Percentiles rank a stretch among this genome's conserved stretches.
These are phyloP conservation scores for Chrysoporthe austroafricana DNA, from an alignment of 2,329 filamentous ascomycete genomes.

Conservation along the genomic window DNA sequence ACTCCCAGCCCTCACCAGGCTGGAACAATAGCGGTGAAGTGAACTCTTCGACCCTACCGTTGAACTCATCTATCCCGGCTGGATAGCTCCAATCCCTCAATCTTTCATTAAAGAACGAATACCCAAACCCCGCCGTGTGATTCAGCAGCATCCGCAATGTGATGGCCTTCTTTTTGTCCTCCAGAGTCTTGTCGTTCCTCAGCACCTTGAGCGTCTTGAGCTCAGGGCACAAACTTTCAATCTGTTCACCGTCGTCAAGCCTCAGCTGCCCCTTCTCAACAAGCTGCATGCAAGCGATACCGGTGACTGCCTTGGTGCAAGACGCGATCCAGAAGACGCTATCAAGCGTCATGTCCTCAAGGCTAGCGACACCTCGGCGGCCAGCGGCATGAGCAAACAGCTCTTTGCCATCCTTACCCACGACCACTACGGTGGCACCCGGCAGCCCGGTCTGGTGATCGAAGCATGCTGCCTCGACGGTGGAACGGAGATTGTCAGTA, in stretches of 20 bases:
- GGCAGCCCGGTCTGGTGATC: constrained; percentile 47
- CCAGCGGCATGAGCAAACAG: constrained; percentile 54
- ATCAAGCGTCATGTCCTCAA: constrained; percentile 42
- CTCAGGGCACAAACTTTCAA: constrained; percentile 49
- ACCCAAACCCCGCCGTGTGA: constrained; percentile 62
- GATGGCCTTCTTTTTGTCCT: constrained; percentile 52
- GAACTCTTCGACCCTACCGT: constrained; percentile 55
- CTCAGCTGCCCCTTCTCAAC: constrained; percentile 44
- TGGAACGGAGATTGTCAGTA: constrained; percentile 31
- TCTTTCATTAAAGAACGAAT: constrained; percentile 56
- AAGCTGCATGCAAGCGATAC: constrained; percentile 59
- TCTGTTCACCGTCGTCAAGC: constrained; percentile 30
- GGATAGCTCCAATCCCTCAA: constrained; percentile 53
- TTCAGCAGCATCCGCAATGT: constrained; percentile 62
- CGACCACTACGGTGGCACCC: constrained; percentile 48
- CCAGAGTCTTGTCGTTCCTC: constrained; percentile 41
- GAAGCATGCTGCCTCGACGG: constrained; percentile 43
- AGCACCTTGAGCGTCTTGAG: constrained; percentile 52
- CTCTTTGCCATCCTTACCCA: constrained; percentile 52
- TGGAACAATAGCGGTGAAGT: constrained; percentile 62
- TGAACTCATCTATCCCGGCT: constrained; percentile 60
- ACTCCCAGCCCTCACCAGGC: constrained; percentile 65
- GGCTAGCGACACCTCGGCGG: constrained; percentile 42
- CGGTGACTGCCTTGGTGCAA: constrained; percentile 60
- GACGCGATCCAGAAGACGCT: constrained; percentile 64